phyloP scores from a whole-genome alignment of 345 rosid genomes.

The Iberis pinnata region DNA sequence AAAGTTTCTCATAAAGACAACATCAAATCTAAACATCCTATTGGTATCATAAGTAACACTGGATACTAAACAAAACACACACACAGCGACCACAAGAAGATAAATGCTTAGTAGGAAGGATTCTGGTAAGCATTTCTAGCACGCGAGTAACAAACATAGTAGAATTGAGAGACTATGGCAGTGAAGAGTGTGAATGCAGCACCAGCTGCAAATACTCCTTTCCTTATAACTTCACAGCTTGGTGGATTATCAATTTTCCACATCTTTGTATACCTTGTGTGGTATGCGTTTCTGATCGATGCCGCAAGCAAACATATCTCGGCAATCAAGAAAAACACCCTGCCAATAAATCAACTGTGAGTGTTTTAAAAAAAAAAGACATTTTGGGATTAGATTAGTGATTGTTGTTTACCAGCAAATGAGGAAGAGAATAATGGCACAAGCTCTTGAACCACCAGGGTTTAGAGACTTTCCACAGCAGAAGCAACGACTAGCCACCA shows the following conservation, averaged over 20 bases:
- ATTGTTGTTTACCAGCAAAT: slow-evolving; percentile 57
- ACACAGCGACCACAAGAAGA: not conserved
- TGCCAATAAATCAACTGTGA: slow-evolving; percentile 19
- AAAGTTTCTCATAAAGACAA: too few species aligned
- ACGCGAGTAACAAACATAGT: slow-evolving; percentile 62
- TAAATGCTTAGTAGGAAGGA: slow-evolving; percentile 8
- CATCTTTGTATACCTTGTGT: slow-evolving; percentile 58
- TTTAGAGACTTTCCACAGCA: slow-evolving; percentile 81
- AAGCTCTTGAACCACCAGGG: slow-evolving; percentile 85
- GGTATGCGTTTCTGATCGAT: slow-evolving; percentile 79
- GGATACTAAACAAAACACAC: not conserved
- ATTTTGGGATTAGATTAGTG: not conserved
- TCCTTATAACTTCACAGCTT: slow-evolving; percentile 66
- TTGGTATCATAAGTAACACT: not conserved
- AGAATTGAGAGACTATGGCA: slow-evolving; percentile 63
- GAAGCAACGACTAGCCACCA: slow-evolving; percentile 85
- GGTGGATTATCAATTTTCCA: slow-evolving; percentile 47
- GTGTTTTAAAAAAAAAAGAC: too few species aligned
- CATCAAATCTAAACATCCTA: not conserved
- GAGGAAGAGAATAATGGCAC: slow-evolving; percentile 73
- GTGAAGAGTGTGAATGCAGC: slow-evolving; percentile 80
- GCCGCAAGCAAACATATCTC: slow-evolving; percentile 81
- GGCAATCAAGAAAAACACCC: slow-evolving; percentile 75
- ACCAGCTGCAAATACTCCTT: slow-evolving; percentile 95
- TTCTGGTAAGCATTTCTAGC: slow-evolving; percentile 51